A percentile compares a stretch with the other conserved stretches of the same genome.
Conservation (phyloP, 2,329 filamentous ascomycete genomes). For the Hymenoscyphus infarciens region DNA sequence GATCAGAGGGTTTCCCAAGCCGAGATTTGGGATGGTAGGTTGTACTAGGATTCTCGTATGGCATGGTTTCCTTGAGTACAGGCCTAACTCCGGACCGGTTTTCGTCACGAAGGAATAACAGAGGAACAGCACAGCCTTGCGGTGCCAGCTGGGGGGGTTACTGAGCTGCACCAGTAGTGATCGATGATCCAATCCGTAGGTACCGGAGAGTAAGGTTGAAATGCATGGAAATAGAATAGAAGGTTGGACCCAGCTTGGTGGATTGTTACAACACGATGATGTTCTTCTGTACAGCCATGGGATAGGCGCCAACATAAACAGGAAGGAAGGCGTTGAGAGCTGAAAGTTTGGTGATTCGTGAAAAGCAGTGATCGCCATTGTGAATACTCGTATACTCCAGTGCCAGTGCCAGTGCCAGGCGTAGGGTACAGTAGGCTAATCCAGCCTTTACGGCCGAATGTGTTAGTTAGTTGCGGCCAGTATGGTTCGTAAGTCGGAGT, state of each 20-base stretch:
- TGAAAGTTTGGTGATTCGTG: constrained; percentile 2
- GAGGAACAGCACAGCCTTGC: constrained; percentile 7
- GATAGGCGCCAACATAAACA: neutral
- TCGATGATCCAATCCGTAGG: too few relatives aligned
- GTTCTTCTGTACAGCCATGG: neutral
- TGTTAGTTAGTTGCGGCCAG: neutral
- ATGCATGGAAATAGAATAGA: neutral
- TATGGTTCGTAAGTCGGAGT: neutral
- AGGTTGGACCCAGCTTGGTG: neutral
- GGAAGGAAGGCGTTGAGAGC: neutral
- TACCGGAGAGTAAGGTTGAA: too few relatives aligned
- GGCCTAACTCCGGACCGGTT: neutral
- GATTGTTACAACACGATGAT: neutral
- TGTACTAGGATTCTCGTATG: neutral
- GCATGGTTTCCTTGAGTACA: neutral
- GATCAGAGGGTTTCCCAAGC: neutral
- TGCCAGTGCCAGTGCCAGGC: too few relatives aligned
- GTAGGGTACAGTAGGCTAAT: neutral
- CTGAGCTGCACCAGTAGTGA: neutral
- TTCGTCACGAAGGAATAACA: neutral
- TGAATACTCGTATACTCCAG: neutral
- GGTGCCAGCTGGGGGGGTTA: neutral
- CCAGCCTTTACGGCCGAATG: neutral
- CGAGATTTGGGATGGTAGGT: neutral
- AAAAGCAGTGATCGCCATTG: neutral